A percentile compares a stretch with the other conserved stretches of the same genome.
Conservation (phyloP, 345 rosid species). For the Populus alba region DNA sequence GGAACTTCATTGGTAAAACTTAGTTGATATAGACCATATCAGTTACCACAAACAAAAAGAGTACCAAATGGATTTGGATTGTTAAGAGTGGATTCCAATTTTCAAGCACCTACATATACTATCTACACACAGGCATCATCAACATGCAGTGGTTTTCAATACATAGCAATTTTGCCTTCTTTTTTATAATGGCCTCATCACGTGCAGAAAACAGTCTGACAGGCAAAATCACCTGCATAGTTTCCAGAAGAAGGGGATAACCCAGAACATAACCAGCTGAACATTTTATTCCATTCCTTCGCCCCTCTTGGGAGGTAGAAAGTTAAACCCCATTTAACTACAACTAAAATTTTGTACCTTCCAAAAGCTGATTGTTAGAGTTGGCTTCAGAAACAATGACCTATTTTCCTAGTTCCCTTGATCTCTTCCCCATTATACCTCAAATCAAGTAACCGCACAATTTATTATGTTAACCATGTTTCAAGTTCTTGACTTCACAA, state of each 20-base stretch:
- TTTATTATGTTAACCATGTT: background rate
- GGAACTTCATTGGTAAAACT: background rate
- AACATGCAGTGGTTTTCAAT: background rate
- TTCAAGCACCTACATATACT: background rate
- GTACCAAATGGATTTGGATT: too few relatives aligned
- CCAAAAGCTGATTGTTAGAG: background rate
- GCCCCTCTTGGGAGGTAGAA: background rate
- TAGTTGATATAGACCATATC: background rate
- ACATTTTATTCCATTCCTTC: background rate
- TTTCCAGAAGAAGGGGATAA: too few relatives aligned
- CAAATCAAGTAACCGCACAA: background rate
- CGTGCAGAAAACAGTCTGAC: background rate
- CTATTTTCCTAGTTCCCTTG: background rate
- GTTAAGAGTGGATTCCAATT: background rate
- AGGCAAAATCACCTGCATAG: background rate
- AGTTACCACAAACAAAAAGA: background rate
- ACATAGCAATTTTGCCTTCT: background rate
- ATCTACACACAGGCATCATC: background rate
- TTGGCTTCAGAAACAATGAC: background rate
- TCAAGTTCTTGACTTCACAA: background rate
- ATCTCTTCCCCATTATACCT: background rate
- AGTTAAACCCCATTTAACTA: background rate
- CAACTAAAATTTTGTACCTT: background rate
- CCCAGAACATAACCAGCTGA: background rate
- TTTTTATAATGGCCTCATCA: background rate